Evolutionary conservation across 805 yeast species (phyloP).

Genomic region (Saccharomycopsis schoenii): DNA sequence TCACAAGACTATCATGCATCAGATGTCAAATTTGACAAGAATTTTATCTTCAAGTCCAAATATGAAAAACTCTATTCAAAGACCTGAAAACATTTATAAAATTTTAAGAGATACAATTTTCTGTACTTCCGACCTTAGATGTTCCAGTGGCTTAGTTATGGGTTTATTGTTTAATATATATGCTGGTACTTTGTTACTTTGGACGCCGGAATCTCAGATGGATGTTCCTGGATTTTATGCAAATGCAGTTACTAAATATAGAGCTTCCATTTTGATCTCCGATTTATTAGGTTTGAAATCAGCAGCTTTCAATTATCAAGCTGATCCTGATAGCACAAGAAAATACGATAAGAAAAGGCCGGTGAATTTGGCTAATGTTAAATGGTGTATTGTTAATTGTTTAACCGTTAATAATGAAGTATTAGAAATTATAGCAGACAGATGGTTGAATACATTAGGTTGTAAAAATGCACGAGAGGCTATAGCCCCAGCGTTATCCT

Average conservation of each 20-base stretch:
- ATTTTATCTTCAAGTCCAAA: constrained; percentile 56
- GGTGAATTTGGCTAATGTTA: constrained; percentile 69
- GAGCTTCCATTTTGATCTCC: constrained; percentile 66
- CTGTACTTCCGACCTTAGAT: constrained; percentile 48
- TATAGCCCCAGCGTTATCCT: constrained; percentile 78
- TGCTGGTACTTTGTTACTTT: constrained; percentile 71
- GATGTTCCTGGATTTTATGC: constrained; percentile 84
- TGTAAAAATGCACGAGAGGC: constrained; percentile 65
- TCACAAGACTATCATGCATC: constrained; percentile 80
- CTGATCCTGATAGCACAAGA: constrained; percentile 75
- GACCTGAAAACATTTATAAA: constrained; percentile 33
- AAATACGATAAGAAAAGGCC: constrained; percentile 65
- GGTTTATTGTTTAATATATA: constrained; percentile 76
- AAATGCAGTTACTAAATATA: constrained; percentile 56
- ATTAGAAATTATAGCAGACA: constrained; percentile 73
- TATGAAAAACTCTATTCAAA: constrained; percentile 18
- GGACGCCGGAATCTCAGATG: constrained; percentile 68
- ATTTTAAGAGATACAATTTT: constrained; percentile 51
- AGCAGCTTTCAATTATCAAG: constrained; percentile 87
- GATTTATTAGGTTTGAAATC: constrained; percentile 85
- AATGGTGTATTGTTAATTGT: constrained; percentile 86
- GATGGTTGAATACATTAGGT: constrained; percentile 89
- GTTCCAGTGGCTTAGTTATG: constrained; percentile 73
- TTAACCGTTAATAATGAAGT: constrained; percentile 89
- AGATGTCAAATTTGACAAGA: constrained; percentile 66